Base-by-base conservation (phyloP, 106 monocot species). In the Phalaenopsis aphrodite region DNA sequence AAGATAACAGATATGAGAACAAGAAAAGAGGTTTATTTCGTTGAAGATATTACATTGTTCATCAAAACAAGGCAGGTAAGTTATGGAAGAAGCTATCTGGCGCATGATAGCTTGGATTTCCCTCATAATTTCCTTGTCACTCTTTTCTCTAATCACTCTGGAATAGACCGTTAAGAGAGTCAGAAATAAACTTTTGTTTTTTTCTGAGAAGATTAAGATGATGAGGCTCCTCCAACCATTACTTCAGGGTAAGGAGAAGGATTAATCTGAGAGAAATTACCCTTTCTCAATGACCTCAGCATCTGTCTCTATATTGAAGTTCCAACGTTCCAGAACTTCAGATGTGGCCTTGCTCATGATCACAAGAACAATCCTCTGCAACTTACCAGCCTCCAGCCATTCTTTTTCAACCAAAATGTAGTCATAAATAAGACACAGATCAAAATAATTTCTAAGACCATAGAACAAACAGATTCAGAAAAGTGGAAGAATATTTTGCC, bases 31-130 rank as follows among this genome's bases (percentile, higher is more conserved):
- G 74, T 5, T 74, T 74, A 16, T 74, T 45, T 74, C 17, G n/a
- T 36, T 45, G 43, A 43, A 4, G 43, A 41, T 45, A 16, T 84
- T 88, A 99, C 98, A 99, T 19, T 86, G 81, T 88, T 99, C 94
- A 38, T 99, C 94, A 24, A 99, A 92, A 65, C 98, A 99, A 75
- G 98, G 98, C 49, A 99, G 78, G 88, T 99, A 99, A 66, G 94
- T 99, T 76, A 99, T 91, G 85, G 86, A 93, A 76, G 98, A 99
- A 56, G 94, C 94, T 38, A 99, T 86, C 73, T 99, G 98, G 39
- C 98, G 87, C 98, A 99, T 99, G 79, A 99, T 99, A 9, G 92
- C 98, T 80, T 99, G 98, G 30, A 99, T 99, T 82, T 99, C 98
- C 80, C 98, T 89, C 98, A 99, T 99, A 46, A 99, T 99, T 69